phyloP scores from a whole-genome alignment of 148 eudicot species.

The Fagopyrum esculentum region DNA sequence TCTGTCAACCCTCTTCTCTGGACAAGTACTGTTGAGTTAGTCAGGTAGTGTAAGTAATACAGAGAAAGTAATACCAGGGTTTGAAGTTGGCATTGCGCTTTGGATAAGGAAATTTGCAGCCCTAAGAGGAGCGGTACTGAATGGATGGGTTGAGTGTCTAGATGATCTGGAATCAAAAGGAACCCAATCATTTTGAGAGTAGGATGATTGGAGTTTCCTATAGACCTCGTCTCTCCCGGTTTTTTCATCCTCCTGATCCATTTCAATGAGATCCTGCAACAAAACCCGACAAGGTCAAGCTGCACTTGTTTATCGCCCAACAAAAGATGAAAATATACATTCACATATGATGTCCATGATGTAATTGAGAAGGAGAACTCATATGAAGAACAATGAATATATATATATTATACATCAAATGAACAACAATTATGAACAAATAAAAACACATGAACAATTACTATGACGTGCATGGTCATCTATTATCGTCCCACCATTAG shows the following conservation, averaged over 20 bases:
- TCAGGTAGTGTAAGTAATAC: background rate
- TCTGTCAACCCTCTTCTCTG: too few relatives aligned
- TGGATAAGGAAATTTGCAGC: constrained; percentile 22
- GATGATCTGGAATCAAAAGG: constrained; percentile 18
- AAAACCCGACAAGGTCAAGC: background rate
- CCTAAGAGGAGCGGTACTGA: background rate
- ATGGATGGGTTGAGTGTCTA: constrained; percentile 16
- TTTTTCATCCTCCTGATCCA: constrained; percentile 71
- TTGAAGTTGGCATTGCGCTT: constrained; percentile 14
- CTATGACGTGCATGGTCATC: too few relatives aligned
- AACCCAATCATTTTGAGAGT: constrained; percentile 48
- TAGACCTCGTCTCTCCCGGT: constrained; percentile 48
- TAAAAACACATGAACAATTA: too few relatives aligned
- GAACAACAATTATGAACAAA: too few relatives aligned
- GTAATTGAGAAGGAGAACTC: too few relatives aligned
- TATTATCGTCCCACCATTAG: too few relatives aligned
- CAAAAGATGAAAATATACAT: too few relatives aligned
- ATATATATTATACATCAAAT: too few relatives aligned
- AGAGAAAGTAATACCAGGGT: background rate
- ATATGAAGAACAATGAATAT: too few relatives aligned
- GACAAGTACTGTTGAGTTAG: background rate
- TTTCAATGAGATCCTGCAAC: constrained; percentile 63
- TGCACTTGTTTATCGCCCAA: background rate
- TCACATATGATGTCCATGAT: too few relatives aligned
- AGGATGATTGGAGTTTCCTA: constrained; percentile 40